Percentiles rank a stretch among this genome's conserved stretches.
Evolutionary conservation across 345 rosid species (phyloP).

Genomic region (Gossypium turneri): DNA sequence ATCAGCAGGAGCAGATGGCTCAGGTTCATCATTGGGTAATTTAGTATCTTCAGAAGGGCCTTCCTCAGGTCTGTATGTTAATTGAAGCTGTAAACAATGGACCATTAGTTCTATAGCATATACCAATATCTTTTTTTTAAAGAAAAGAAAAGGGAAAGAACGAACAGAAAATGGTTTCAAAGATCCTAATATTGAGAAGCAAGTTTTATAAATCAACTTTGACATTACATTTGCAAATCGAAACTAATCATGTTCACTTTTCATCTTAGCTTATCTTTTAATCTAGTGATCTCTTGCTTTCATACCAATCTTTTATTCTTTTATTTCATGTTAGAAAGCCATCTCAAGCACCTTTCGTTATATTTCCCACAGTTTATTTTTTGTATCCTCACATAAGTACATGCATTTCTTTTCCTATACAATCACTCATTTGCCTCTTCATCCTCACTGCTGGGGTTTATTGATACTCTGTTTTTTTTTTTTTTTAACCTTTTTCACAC

Average conservation of each 20-base stretch:
- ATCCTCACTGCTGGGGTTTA: not conserved
- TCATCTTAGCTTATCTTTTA: not conserved
- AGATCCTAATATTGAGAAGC: not conserved
- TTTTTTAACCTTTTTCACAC: not conserved
- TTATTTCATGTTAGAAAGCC: not conserved
- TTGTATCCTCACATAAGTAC: not conserved
- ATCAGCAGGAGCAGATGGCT: constrained; percentile 43
- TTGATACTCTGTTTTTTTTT: not conserved
- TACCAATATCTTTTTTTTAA: not conserved
- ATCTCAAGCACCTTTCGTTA: not conserved
- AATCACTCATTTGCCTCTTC: not conserved
- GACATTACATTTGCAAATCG: not conserved
- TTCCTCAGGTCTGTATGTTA: constrained; percentile 77
- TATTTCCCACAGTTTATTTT: not conserved
- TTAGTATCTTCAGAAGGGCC: constrained; percentile 53
- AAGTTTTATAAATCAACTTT: not conserved
- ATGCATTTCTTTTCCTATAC: not conserved
- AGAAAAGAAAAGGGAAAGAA: not conserved
- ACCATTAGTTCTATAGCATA: constrained; percentile 2
- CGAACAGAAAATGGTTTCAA: not conserved
- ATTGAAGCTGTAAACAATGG: constrained; percentile 44
- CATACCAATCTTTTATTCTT: not conserved
- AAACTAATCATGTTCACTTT: not conserved
- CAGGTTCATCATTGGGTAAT: constrained; percentile 53
- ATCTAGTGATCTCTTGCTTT: not conserved